Base-by-base conservation (phyloP, 1,139 yeast genomes). In the Eremothecium cymbalariae region DNA sequence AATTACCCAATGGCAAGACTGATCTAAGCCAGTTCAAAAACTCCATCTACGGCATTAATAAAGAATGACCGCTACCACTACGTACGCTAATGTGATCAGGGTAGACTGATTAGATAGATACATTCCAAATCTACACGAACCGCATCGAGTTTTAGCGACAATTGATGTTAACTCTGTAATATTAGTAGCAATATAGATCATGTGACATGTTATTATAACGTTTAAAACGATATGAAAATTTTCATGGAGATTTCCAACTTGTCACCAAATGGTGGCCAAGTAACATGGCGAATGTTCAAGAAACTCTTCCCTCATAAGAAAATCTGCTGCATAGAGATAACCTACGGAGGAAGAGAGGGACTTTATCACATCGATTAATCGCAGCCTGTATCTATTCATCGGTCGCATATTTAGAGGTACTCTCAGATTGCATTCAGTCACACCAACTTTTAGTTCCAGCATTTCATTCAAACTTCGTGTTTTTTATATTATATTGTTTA, bases 21-120 rank as follows among this genome's bases (percentile, higher is more conserved):
- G 61, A 61, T 31, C 61, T 72, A 32, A 46, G 55, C 16, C 58
- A 61, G 28, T 70, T 61, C 48, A 67, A 65, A 41, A 78, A 78
- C 8, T 57, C 63, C 32, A 64, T 75, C 22, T 74, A 77, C 65
- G 81, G 82, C 6, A 51, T 57, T 18, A 51, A 53, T 16, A 53
- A 37, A 14, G 42, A 41, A 23, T 39, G 27, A 28, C 18, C 24
- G 24, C 12, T n/a, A n/a, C n/a, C n/a, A n/a, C 24, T 21, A 21
- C 13, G 24, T 21, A 21, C 24, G 24, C 24, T 21, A 21, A 21
- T 21, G 24, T 11, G n/a, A 21, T 21, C 24, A 21, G n/a, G 24
- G 12, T 21, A n/a, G n/a, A 21, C 24, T 21, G 13, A 21, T 11
- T 21, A 21, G 24, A 21, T 21, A 21, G 13, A 13, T 21, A 21